Percentiles rank a stretch among this genome's conserved stretches.
Conservation (phyloP, 176 grass and related monocot species). For the Bromus sterilis region DNA sequence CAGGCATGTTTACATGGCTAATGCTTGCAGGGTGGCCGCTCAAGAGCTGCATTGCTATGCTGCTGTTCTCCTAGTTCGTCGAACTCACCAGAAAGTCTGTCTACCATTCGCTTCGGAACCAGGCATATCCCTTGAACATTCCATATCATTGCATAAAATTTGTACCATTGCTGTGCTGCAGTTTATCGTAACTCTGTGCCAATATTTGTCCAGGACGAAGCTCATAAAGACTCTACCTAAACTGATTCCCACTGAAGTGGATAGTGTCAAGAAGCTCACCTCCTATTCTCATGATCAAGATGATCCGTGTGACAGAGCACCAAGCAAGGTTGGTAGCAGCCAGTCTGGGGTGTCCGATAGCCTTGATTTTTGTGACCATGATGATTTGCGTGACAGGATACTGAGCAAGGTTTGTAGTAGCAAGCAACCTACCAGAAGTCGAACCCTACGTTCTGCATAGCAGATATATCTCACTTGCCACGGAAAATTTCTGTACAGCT, state of each 20-base stretch:
- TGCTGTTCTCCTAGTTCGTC: conserved; percentile 83
- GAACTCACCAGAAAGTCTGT: conserved; percentile 72
- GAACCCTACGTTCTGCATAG: not conserved
- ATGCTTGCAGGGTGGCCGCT: conserved; percentile 71
- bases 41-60: conserved; percentile 73
- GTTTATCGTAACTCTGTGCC: not conserved
- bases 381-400: conserved; percentile 42
- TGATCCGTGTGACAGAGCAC: conserved; percentile 35
- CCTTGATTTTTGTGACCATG: conserved; percentile 21
- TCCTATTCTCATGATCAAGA: conserved; percentile 24
- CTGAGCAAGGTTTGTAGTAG: conserved; percentile 51
- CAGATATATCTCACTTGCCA: not conserved
- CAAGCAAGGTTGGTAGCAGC: conserved; percentile 39
- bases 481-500: conserved; percentile 44
- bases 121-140: conserved; percentile 38
- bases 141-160: not conserved
- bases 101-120: conserved; percentile 80
- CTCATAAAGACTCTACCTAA: conserved; percentile 54
- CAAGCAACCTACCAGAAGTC: not conserved
- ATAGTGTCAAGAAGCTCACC: conserved; percentile 25
- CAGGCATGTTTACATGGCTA: conserved; percentile 1
- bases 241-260: conserved; percentile 8
- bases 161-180: not conserved
- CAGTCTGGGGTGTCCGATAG: not conserved
- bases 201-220: conserved; percentile 47